A percentile compares a stretch with the other conserved stretches of the same genome.
These are phyloP conservation scores for Globisporangium perplexum DNA, from an alignment of 352 stramenopile species.

Conservation along the genomic window DNA sequence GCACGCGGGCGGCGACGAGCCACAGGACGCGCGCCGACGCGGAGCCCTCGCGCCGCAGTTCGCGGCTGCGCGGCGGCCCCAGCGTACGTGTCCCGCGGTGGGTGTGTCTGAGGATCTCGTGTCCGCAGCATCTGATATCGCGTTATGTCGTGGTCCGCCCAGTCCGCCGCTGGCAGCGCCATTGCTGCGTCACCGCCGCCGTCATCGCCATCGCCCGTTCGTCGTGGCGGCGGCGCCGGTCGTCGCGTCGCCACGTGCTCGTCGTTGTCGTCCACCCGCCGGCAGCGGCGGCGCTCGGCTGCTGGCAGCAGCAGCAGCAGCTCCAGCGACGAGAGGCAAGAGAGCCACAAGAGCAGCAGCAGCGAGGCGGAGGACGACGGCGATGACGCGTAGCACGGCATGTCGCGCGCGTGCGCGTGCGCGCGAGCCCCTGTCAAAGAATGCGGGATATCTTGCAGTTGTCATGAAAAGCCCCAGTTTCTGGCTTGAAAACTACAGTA, in stretches of 20 bases:
- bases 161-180: not conserved
- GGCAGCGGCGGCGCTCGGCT: not conserved
- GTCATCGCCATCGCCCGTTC: slow-evolving; percentile 4
- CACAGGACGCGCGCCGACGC: too few relatives aligned
- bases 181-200: not conserved
- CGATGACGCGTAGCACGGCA: not conserved
- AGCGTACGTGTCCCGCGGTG: not conserved
- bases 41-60: slow-evolving; percentile 8
- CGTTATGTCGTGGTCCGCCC: not conserved
- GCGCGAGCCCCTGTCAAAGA: too few relatives aligned
- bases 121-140: not conserved
- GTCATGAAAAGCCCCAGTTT: too few relatives aligned
- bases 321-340: not conserved
- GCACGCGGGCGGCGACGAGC: not conserved
- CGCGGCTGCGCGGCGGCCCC: slow-evolving; percentile 4
- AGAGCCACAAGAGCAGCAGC: not conserved
- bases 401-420: too few relatives aligned
- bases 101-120: too few relatives aligned
- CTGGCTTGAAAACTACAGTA: too few relatives aligned
- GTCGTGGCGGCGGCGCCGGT: slow-evolving; percentile 8
- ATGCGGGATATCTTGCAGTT: too few relatives aligned
- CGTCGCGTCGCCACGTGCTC: slow-evolving; percentile 11
- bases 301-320: not conserved
- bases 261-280: not conserved
- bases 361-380: slow-evolving; percentile 6